Percentiles rank a stretch among this genome's conserved stretches.
phyloP scores from a whole-genome alignment of 2,329 filamentous ascomycete genomes.

The Cadophora gregata region DNA sequence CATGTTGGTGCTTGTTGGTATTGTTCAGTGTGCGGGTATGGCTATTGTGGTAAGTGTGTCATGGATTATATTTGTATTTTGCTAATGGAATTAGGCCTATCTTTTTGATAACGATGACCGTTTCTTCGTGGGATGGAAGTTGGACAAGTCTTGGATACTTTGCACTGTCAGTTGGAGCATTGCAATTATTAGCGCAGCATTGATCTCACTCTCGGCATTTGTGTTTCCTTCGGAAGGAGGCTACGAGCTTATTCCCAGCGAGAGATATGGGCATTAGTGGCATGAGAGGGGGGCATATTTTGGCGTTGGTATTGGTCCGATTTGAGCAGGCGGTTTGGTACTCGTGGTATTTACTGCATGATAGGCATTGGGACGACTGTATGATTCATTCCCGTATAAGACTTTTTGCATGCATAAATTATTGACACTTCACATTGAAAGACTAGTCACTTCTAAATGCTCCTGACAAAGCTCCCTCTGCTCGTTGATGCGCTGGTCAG shows the following conservation, averaged over 20 bases:
- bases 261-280: conserved; percentile 34
- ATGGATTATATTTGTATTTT: conserved; percentile 9
- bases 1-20: conserved; percentile 68
- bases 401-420: neutral
- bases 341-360: conserved; percentile 8
- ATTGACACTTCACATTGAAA: neutral
- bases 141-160: conserved; percentile 81
- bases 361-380: conserved; percentile 16
- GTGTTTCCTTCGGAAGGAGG: conserved; percentile 81
- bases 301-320: neutral
- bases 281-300: neutral
- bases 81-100: conserved; percentile 65
- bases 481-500: neutral
- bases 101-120: conserved; percentile 82
- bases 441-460: no score
- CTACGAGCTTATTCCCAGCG: conserved; percentile 75
- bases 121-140: conserved; percentile 81
- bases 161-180: conserved; percentile 62
- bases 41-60: conserved; percentile 74
- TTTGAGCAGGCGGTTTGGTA: neutral
- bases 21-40: conserved; percentile 79
- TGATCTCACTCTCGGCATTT: conserved; percentile 70
- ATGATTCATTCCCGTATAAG: conserved; percentile 14
- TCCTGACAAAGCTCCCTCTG: neutral
- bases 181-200: conserved; percentile 58